Evolutionary conservation across 495 filamentous ascomycete species (phyloP).

Genomic region (Tuber melanosporum): DNA sequence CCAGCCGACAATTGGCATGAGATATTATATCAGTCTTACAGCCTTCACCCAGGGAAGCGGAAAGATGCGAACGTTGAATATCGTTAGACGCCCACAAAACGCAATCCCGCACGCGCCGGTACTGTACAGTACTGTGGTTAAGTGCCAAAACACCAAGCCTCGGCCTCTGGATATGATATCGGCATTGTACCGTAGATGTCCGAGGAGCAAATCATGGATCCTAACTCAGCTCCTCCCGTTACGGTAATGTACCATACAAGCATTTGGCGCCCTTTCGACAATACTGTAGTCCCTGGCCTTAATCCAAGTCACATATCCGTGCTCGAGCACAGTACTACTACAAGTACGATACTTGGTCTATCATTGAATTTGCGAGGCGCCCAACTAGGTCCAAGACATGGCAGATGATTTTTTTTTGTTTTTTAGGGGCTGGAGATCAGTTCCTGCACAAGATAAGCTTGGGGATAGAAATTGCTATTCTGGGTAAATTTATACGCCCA

Average conservation of each 20-base stretch:
- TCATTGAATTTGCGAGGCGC: background rate
- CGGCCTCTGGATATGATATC: background rate
- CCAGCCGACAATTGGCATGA: background rate
- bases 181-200: background rate
- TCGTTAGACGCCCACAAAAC: background rate
- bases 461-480: background rate
- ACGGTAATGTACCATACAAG: background rate
- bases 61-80: background rate
- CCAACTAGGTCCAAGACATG: background rate
- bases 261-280: background rate
- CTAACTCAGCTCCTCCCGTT: background rate
- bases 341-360: too few species aligned
- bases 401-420: background rate
- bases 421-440: background rate
- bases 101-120: background rate
- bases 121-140: background rate
- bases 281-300: too few species aligned
- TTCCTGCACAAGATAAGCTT: background rate
- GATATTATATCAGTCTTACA: background rate
- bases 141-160: background rate
- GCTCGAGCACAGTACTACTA: background rate
- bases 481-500: background rate
- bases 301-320: background rate
- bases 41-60: background rate
- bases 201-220: background rate